phyloP scores from a whole-genome alignment of 164 flowering plant species.

The Kingdonia uniflora region DNA sequence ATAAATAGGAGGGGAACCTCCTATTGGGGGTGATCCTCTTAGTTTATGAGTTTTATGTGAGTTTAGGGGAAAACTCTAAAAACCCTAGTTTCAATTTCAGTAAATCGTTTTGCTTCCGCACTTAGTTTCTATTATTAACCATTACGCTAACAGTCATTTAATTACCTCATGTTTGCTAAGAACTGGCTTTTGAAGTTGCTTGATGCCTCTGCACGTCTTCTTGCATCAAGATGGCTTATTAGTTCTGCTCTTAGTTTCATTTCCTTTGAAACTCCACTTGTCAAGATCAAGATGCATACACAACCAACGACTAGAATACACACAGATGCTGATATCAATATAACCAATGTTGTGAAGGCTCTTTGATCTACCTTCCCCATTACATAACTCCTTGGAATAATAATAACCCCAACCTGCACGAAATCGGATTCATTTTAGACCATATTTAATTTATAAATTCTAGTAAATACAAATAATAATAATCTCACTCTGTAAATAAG shows the following conservation, averaged over 20 bases:
- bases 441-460: constrained; percentile 3
- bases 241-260: constrained; percentile 94
- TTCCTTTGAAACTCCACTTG: constrained; percentile 96
- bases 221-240: constrained; percentile 91
- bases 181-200: constrained; percentile 98
- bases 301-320: constrained; percentile 83
- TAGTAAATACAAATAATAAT: constrained; percentile 3
- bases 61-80: too few relatives aligned
- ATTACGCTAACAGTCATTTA: too few relatives aligned
- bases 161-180: constrained; percentile 93
- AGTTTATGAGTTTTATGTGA: too few relatives aligned
- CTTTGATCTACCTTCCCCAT: constrained; percentile 94
- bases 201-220: constrained; percentile 96
- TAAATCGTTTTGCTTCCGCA: too few relatives aligned
- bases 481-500: neutral
- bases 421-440: constrained; percentile 7
- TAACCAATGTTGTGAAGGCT: constrained; percentile 67
- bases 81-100: too few relatives aligned
- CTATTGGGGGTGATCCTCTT: too few relatives aligned
- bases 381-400: constrained; percentile 76
- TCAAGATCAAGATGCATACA: constrained; percentile 74
- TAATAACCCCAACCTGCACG: constrained; percentile 86
- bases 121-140: too few relatives aligned
- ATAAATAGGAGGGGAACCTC: too few relatives aligned
- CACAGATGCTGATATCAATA: constrained; percentile 82